Conservation (phyloP, 2,329 filamentous ascomycete genomes). For the Nemania sp. region DNA sequence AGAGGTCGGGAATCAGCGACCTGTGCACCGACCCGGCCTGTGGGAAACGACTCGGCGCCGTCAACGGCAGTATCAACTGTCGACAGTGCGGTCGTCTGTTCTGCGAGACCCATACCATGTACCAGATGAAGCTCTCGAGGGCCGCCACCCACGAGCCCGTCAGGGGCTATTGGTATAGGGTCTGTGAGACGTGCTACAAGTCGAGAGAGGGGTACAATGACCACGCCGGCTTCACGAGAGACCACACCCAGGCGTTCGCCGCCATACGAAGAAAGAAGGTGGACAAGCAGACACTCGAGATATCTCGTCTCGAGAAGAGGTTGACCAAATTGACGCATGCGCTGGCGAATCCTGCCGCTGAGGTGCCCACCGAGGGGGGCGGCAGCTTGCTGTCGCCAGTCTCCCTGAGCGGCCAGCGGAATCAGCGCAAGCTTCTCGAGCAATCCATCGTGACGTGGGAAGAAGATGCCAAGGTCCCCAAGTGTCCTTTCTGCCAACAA, state of each 20-base stretch:
- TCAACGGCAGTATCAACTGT: slow-evolving; percentile 88
- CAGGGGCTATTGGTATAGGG: slow-evolving; percentile 87
- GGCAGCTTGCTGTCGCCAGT: slow-evolving; percentile 64
- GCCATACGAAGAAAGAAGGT: slow-evolving; percentile 75
- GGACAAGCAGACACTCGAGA: slow-evolving; percentile 84
- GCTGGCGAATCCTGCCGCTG: slow-evolving; percentile 74
- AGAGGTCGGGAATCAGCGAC: slow-evolving; percentile 74
- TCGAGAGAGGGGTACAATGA: slow-evolving; percentile 95
- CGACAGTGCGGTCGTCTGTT: slow-evolving; percentile 91
- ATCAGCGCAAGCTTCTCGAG: slow-evolving; percentile 78
- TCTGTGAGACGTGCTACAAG: slow-evolving; percentile 99
- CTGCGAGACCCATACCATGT: slow-evolving; percentile 98
- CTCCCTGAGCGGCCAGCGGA: slow-evolving; percentile 68
- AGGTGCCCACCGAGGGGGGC: slow-evolving; percentile 50
- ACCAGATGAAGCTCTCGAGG: slow-evolving; percentile 95
- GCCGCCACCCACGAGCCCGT: slow-evolving; percentile 89
- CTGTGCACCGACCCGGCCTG: slow-evolving; percentile 86
- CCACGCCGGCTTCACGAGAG: slow-evolving; percentile 70
- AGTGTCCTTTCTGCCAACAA: slow-evolving; percentile 94
- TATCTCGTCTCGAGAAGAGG: slow-evolving; percentile 87
- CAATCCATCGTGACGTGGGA: slow-evolving; percentile 96
- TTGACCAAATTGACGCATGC: slow-evolving; percentile 87
- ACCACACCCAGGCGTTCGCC: slow-evolving; percentile 74
- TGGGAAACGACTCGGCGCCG: slow-evolving; percentile 74
- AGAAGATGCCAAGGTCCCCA: slow-evolving; percentile 77